phyloP scores from a whole-genome alignment of 495 filamentous ascomycete genomes.

The Ascobolus immersus region DNA sequence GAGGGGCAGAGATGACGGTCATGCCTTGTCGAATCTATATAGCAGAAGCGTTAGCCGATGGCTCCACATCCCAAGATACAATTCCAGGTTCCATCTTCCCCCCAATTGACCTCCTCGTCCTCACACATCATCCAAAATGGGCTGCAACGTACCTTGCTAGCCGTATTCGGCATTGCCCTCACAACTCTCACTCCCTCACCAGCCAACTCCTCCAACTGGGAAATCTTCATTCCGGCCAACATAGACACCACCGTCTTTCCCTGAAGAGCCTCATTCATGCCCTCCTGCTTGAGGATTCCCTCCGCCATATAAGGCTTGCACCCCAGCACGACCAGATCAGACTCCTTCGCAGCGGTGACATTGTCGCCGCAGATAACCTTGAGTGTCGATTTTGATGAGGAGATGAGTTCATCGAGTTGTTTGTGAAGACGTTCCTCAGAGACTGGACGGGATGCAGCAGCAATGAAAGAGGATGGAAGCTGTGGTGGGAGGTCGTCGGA shows the following conservation, averaged over 20 bases:
- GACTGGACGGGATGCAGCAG: conserved; percentile 40
- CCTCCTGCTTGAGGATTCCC: conserved; percentile 34
- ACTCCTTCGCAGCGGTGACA: conserved; percentile 27
- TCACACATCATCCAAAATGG: neutral
- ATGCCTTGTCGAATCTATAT: conserved; percentile 44
- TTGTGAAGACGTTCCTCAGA: conserved; percentile 35
- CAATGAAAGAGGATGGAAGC: conserved; percentile 47
- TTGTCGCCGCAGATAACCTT: conserved; percentile 30
- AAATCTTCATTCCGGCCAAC: conserved; percentile 44
- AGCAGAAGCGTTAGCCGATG: conserved; percentile 7
- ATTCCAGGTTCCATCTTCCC: no score
- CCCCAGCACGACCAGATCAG: conserved; percentile 41
- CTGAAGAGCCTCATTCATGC: conserved; percentile 40
- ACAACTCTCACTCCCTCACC: conserved; percentile 25
- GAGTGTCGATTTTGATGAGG: conserved; percentile 17
- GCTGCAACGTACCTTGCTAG: conserved; percentile 13
- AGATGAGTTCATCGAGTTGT: conserved; percentile 21
- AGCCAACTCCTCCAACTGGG: conserved; percentile 20
- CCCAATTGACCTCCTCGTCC: no score
- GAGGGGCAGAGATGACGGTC: conserved; percentile 47
- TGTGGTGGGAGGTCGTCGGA: conserved; percentile 20
- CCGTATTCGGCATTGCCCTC: conserved; percentile 59
- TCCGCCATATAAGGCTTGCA: conserved; percentile 57
- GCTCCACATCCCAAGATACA: conserved; percentile 12
- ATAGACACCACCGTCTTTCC: conserved; percentile 70